Conservation (phyloP, 83 land plant genomes). For the Larix sibirica region DNA sequence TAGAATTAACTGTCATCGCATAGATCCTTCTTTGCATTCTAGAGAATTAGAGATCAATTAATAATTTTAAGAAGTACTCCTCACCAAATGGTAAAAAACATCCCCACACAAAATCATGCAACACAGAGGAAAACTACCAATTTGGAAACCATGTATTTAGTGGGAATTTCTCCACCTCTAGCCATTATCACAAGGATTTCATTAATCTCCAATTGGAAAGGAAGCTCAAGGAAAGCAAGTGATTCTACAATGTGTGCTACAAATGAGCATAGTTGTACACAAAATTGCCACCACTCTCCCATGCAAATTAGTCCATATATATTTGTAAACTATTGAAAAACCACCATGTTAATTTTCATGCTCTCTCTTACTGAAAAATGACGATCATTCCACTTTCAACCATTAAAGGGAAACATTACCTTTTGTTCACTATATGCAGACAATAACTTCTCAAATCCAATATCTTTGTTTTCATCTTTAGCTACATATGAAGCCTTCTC, state of each 20-base stretch:
- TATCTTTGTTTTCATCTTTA: too few relatives aligned
- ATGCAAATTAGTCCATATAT: not conserved
- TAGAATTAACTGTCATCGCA: not conserved
- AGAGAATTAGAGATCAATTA: not conserved
- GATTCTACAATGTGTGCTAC: too few relatives aligned
- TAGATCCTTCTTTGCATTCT: not conserved
- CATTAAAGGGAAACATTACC: too few relatives aligned
- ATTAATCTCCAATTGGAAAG: not conserved
- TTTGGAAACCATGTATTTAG: constrained; percentile 8
- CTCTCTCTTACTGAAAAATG: not conserved
- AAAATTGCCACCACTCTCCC: constrained; percentile 3
- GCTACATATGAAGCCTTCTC: too few relatives aligned
- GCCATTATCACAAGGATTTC: not conserved
- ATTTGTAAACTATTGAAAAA: not conserved
- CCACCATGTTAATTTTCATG: not conserved
- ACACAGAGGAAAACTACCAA: not conserved
- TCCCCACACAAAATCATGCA: constrained; percentile 12
- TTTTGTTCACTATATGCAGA: too few relatives aligned
- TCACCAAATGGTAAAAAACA: constrained; percentile 17
- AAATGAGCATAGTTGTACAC: not conserved
- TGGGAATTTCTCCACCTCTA: not conserved
- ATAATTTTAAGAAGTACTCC: not conserved
- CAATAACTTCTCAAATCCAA: too few relatives aligned
- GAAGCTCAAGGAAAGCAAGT: not conserved
- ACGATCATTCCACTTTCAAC: too few relatives aligned